A percentile compares a stretch with the other conserved stretches of the same genome.
Conservation (phyloP, 2,329 filamentous ascomycete species). For the Sphaerulina musiva region DNA sequence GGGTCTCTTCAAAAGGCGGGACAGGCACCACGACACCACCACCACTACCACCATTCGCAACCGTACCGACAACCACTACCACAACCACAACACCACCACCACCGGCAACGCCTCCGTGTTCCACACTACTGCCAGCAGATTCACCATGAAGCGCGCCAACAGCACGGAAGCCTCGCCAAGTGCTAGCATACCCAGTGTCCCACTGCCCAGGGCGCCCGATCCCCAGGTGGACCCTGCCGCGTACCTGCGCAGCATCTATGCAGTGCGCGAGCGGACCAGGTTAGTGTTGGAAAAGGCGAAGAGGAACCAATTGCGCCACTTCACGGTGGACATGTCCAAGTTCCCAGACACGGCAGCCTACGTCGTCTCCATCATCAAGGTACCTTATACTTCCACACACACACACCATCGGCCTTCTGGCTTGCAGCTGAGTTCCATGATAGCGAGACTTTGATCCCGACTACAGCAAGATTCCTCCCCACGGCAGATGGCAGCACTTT, state of each 20-base stretch:
- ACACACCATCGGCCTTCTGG: background rate
- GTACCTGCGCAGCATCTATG: constrained; percentile 82
- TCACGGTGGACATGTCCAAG: constrained; percentile 79
- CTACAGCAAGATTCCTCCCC: constrained; percentile 70
- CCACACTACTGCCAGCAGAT: constrained; percentile 20
- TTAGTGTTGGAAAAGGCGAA: constrained; percentile 71
- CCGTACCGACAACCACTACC: constrained; percentile 3
- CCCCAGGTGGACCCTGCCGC: constrained; percentile 80
- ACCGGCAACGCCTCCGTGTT: constrained; percentile 19
- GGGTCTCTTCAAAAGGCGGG: constrained; percentile 50
- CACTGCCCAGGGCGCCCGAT: constrained; percentile 78
- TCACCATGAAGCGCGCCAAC: constrained; percentile 30
- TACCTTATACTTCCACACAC: constrained; percentile 33
- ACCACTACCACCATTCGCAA: constrained; percentile 16
- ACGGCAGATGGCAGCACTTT: constrained; percentile 80
- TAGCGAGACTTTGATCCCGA: constrained; percentile 65
- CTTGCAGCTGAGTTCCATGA: constrained; percentile 5
- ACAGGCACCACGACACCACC: constrained; percentile 29
- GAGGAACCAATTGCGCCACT: constrained; percentile 72
- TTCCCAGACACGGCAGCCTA: constrained; percentile 78
- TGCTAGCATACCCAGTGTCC: constrained; percentile 54
- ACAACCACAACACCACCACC: constrained; percentile 14
- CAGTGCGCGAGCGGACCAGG: constrained; percentile 72
- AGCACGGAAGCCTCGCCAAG: constrained; percentile 36
- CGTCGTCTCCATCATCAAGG: constrained; percentile 92